Evolutionary conservation across 495 filamentous ascomycete species (phyloP), one percentile per base, ranked within the genome.

Genomic region (Darksidea phi): DNA sequence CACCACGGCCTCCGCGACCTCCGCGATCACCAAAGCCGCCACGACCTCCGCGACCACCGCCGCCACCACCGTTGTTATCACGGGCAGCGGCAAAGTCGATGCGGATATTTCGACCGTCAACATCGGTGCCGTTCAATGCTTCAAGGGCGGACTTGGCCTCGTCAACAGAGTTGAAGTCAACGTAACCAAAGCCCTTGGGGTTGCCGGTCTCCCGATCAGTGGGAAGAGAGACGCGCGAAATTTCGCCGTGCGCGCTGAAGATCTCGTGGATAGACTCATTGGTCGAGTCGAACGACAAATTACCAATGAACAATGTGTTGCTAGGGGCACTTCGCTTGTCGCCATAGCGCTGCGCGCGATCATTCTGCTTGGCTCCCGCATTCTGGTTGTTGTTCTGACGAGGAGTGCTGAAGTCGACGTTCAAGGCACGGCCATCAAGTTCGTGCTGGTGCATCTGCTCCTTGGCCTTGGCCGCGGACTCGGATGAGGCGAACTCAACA

Each of bases 181-280:
- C 87, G 73, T 98, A 98, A 48, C 89, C 95, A 73, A 95, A 97
- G 54, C 94, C 94, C 84, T 97, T 97, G 72, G 84, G 88, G 54
- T 86, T 84, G 48, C 93, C 94, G 60, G 85, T 83, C 28, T 96
- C 91, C 70, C 84, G 80, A 70, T 97, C 90, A 57, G 93, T 97
- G 43, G 95, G 95, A 50, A 98, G 85, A 67, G 91, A 85, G 59
- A 97, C 84, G 67, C 88, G 86, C 60, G 84, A 78, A 72, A 97
- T 84, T 66, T 73, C 76, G 61, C 84, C 85, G 69, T 86, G 81
- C 59, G 82, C 79, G 63, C 84, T 82, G 77, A 97, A 97, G 72
- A 85, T 82, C 57, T 87, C 85, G 57, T 79, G 79, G 55, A 98
- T 76, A 56, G 80, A 76, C 47, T 91, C 86, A 78, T 95, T 87